Evolutionary conservation across 2,329 filamentous ascomycete genomes (phyloP), one percentile per base, ranked within the genome.

Genomic region (Sporothrix protearum): DNA sequence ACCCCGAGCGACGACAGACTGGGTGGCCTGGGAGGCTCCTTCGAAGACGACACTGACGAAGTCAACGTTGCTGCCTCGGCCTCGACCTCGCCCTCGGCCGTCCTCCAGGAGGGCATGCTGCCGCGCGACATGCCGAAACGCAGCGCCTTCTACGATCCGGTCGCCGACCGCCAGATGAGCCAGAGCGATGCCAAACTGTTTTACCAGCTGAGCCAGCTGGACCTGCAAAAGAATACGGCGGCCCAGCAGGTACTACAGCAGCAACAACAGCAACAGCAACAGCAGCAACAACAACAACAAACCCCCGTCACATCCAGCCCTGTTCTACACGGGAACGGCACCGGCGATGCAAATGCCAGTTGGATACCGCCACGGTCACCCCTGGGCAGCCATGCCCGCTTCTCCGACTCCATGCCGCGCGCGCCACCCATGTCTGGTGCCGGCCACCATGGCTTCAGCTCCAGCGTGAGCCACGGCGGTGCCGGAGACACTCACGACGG

Each of bases 131-230:
- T 88, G 69, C 88, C 87, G 45, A 85, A 85, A 73, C 91, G 90
- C 79, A 97, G 94, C 9, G 92, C 94, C 25, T 96, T 94, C 79
- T 97, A 97, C 82, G 94, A 97, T 80, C 93, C 95, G 77, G 91
- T 95, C 69, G 92, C 93, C 69, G 96, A 99, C 81, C 96, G 96
- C 77, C 92, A 95, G 78, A 92, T 97, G 89, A 96, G 91, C 78
- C 94, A 97, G 80, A 91, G 92, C 33, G 96, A 99, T 79, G 93
- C 95, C 73, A 98, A 97, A 81, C 87, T 97, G 74, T 97, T 98
- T 83, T 99, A 97, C 80, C 95, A 97, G 82, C 87, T 92, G 75
- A 94, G 93, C 80, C 92, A 94, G 80, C 84, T 90, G 72, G 91
- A 91, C 74, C 78, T 80, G 71, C 78, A 77, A 75, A 84, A 80